Evolutionary conservation across 345 rosid species (phyloP), one percentile per base, ranked within the genome.

Genomic region (Murraya koenigii): DNA sequence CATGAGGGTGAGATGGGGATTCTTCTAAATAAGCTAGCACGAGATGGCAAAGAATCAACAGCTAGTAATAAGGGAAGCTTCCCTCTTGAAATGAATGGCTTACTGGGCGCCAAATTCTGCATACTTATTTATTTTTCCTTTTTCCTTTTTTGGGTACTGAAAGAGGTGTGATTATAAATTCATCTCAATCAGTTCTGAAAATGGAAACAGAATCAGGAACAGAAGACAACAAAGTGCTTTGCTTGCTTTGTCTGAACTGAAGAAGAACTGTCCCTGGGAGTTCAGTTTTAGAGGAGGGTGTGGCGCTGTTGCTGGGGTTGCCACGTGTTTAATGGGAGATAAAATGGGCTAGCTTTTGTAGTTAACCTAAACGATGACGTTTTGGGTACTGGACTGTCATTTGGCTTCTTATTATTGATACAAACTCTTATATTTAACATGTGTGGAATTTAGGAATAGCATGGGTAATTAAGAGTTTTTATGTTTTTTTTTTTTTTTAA

Each of bases 11-110:
- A 83, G 47, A 71, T 58, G 79, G 80, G 78, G 64, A 71, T 79
- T 74, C 69, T 79, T 74, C 69, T 85, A n/a, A 89, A 85, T 52
- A 65, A 71, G 72, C 78, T 71, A 28, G 85, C 84, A 72, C 78
- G 67, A 86, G 80, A 81, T 39, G 93, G 90, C 19, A 93, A 77
- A 11, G 92, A 90, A 69, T 89, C 88, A 64, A 84, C 84, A n/a
- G 82, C 25, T 79, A 80, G 78, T 70, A 88, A 75, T 55, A 87
- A 82, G 5, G 93, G 91, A 82, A 85, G 85, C 81, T 84, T 89
- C 77, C 81, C 82, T 65, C 85, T 66, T 13, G 95, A 82, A 81
- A 63, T 80, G 66, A 82, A 74, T 35, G 89, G 80, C 54, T 78
- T 85, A 20, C 65, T 81, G 63, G 76, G 82, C 63, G 65, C 81